Conservation (phyloP, 1,284 basidiomycete genomes). For the Sporisorium iseilematis-ciliati region DNA sequence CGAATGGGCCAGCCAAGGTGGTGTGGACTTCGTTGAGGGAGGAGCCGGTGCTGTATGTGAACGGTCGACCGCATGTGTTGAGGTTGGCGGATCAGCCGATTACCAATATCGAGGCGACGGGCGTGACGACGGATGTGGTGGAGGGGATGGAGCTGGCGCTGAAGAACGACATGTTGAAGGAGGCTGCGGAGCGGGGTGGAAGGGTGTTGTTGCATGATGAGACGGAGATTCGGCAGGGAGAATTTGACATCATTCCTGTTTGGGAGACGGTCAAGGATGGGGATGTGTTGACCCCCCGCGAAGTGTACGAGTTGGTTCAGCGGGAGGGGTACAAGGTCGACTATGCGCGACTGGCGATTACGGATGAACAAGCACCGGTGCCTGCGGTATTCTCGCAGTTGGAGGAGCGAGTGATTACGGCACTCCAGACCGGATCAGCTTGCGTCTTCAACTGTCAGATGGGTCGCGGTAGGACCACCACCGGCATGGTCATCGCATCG, state of each 20-base stretch:
- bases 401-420: slow-evolving; percentile 63
- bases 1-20: slow-evolving; percentile 50
- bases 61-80: slow-evolving; percentile 83
- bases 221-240: slow-evolving; percentile 89
- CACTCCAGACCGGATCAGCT: slow-evolving; percentile 56
- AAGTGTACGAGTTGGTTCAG: slow-evolving; percentile 71
- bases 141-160: slow-evolving; percentile 92
- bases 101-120: slow-evolving; percentile 76
- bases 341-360: slow-evolving; percentile 68
- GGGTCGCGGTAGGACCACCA: slow-evolving; percentile 68
- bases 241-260: slow-evolving; percentile 76
- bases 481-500: slow-evolving; percentile 68
- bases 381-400: slow-evolving; percentile 67
- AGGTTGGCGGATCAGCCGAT: slow-evolving; percentile 79
- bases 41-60: slow-evolving; percentile 70
- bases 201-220: slow-evolving; percentile 92
- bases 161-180: slow-evolving; percentile 88
- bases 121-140: slow-evolving; percentile 90
- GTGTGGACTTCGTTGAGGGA: slow-evolving; percentile 68
- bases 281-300: slow-evolving; percentile 93
- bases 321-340: slow-evolving; percentile 66
- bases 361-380: slow-evolving; percentile 69
- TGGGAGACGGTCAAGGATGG: slow-evolving; percentile 87
- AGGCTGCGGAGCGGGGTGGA: slow-evolving; percentile 80
- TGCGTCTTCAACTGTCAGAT: slow-evolving; percentile 69